Evolutionary conservation across 768 basidiomycete species (phyloP).

Genomic region (Clavulina sp.): DNA sequence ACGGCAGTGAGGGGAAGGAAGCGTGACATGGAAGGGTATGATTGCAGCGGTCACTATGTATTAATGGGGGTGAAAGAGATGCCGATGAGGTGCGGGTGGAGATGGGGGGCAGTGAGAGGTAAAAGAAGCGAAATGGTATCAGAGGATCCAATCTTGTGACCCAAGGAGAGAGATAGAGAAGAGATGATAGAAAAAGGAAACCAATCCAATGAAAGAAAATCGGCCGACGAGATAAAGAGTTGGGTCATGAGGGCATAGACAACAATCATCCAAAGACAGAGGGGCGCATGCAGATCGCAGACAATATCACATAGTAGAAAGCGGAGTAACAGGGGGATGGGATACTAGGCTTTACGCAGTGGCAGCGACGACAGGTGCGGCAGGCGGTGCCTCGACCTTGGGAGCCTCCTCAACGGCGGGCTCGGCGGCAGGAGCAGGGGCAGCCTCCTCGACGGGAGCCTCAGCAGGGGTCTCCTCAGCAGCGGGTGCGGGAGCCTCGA

Average conservation of each 20-base stretch:
- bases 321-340: conserved; percentile 4
- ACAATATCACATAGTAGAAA: neutral
- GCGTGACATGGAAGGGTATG: too few species aligned
- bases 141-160: too few species aligned
- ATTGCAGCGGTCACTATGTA: too few species aligned
- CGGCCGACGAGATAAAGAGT: too few species aligned
- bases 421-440: conserved; percentile 21
- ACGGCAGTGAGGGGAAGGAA: too few species aligned
- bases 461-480: conserved; percentile 25
- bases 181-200: neutral
- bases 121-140: too few species aligned
- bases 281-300: neutral
- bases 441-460: conserved; percentile 10
- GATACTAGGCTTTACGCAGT: conserved; percentile 39
- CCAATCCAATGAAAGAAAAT: neutral
- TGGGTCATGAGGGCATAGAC: neutral
- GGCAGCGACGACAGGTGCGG: conserved; percentile 55
- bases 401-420: conserved; percentile 19
- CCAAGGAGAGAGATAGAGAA: neutral
- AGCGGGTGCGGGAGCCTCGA: conserved; percentile 49
- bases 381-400: conserved; percentile 32
- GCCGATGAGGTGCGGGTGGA: too few species aligned
- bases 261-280: neutral
- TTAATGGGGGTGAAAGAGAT: too few species aligned
- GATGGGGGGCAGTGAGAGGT: too few species aligned